Conservation (phyloP, 179 eudicot species). For the Corrigiola litoralis region DNA sequence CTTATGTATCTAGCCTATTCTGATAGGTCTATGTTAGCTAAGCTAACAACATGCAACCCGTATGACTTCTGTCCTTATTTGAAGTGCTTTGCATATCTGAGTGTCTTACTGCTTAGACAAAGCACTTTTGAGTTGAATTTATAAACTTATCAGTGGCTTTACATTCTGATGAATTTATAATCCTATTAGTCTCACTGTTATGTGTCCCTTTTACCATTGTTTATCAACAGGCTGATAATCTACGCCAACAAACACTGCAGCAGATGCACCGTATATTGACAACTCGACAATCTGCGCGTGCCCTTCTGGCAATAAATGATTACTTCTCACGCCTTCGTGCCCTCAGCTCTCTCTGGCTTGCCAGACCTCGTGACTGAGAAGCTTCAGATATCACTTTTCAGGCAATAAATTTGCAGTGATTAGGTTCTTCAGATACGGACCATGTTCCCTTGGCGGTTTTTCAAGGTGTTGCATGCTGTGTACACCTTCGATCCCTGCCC, state of each 20-base stretch:
- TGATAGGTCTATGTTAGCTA: no score
- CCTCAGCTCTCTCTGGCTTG: constrained; percentile 92
- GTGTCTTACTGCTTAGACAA: no score
- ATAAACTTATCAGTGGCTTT: background rate
- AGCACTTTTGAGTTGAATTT: no score
- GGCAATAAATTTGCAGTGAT: constrained; percentile 1
- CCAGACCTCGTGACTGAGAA: constrained; percentile 71
- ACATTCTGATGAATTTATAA: background rate
- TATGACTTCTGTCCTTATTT: no score
- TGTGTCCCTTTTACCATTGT: background rate
- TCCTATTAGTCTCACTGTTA: background rate
- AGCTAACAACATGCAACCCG: no score
- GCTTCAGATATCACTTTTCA: background rate
- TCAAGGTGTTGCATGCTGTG: background rate
- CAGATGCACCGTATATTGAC: constrained; percentile 86
- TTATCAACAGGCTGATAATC: constrained; percentile 66
- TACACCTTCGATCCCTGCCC: background rate
- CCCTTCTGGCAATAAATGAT: constrained; percentile 71
- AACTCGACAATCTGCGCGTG: constrained; percentile 92
- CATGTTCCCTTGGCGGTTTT: background rate
- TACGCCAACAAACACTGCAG: constrained; percentile 84
- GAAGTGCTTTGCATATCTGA: no score
- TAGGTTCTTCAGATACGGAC: background rate
- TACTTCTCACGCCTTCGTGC: constrained; percentile 89
- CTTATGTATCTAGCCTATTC: background rate